Evolutionary conservation across 2,329 filamentous ascomycete species (phyloP).

Genomic region (Thermoascus crustaceus): DNA sequence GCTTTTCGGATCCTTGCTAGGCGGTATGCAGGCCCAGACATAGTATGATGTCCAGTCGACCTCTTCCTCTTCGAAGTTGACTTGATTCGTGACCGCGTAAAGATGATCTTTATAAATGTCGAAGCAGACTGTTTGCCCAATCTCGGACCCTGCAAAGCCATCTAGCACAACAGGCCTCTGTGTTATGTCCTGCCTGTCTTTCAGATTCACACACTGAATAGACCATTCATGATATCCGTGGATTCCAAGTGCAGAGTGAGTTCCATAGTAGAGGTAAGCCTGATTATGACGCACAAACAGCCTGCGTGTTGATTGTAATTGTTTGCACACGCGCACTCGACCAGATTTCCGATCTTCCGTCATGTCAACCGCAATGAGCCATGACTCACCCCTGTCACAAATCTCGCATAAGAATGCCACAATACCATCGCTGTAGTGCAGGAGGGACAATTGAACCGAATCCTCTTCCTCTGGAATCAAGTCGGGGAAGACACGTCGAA

Average conservation of each 20-base stretch:
- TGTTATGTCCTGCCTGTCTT: constrained; percentile 31
- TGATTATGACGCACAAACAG: constrained; percentile 61
- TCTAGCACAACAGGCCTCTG: constrained; percentile 44
- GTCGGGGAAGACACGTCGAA: constrained; percentile 24
- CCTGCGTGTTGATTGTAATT: constrained; percentile 42
- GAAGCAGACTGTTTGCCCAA: constrained; percentile 63
- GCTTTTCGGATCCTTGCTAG: constrained; percentile 37
- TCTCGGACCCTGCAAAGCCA: constrained; percentile 54
- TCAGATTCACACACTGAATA: constrained; percentile 47
- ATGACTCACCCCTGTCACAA: constrained; percentile 34
- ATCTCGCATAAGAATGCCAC: constrained; percentile 51
- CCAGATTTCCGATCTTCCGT: constrained; percentile 14
- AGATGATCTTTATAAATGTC: constrained; percentile 59
- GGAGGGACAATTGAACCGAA: constrained; percentile 43
- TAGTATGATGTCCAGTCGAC: constrained; percentile 63
- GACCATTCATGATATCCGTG: constrained; percentile 57
- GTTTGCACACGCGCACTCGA: constrained; percentile 35
- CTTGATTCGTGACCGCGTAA: constrained; percentile 62
- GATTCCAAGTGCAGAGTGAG: constrained; percentile 46
- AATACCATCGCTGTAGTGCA: constrained; percentile 52
- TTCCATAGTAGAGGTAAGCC: constrained; percentile 58
- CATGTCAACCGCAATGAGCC: constrained; percentile 48
- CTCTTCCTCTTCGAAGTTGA: constrained; percentile 54
- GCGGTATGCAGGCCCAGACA: constrained; percentile 55
- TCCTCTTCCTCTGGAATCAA: constrained; percentile 25